phyloP scores from a whole-genome alignment of 1,284 basidiomycete genomes.

The Mrakiaceae sp. region DNA sequence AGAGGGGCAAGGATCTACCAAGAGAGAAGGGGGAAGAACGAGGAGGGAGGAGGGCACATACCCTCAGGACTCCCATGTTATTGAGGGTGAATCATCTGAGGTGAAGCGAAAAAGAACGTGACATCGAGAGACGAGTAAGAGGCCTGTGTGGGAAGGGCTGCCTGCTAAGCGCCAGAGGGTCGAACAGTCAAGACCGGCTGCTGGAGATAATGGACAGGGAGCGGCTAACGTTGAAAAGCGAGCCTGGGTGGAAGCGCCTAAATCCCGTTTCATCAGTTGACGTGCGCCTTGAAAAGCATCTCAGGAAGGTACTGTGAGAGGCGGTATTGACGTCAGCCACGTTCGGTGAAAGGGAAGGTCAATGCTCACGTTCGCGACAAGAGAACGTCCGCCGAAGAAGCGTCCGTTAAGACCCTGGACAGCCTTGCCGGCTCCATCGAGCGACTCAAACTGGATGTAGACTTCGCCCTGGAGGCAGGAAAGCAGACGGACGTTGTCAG shows the following conservation, averaged over 20 bases:
- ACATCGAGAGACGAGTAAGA: too few relatives aligned
- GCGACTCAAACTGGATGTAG: conserved; percentile 76
- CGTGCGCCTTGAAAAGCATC: conserved; percentile 79
- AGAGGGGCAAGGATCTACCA: too few relatives aligned
- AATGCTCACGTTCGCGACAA: conserved; percentile 47
- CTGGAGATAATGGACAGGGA: too few relatives aligned
- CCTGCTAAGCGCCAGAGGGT: too few relatives aligned
- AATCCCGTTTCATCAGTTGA: background rate
- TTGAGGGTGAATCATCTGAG: too few relatives aligned
- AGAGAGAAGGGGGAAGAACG: too few relatives aligned
- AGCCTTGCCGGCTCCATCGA: conserved; percentile 70
- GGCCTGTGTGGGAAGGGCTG: too few relatives aligned
- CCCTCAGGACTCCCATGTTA: too few relatives aligned
- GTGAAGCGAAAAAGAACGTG: too few relatives aligned
- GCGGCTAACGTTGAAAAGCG: background rate
- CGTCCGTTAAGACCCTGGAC: conserved; percentile 83
- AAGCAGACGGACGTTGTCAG: conserved; percentile 1
- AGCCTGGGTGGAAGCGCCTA: background rate
- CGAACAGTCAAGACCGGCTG: too few relatives aligned
- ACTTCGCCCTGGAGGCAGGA: conserved; percentile 74
- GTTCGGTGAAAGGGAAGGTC: background rate
- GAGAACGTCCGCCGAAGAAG: conserved; percentile 85
- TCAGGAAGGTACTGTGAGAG: conserved; percentile 61
- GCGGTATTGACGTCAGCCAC: background rate
- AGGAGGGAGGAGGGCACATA: too few relatives aligned